phyloP scores from a whole-genome alignment of 2,329 filamentous ascomycete genomes.

The Hymenotorrendiella dingleyae region DNA sequence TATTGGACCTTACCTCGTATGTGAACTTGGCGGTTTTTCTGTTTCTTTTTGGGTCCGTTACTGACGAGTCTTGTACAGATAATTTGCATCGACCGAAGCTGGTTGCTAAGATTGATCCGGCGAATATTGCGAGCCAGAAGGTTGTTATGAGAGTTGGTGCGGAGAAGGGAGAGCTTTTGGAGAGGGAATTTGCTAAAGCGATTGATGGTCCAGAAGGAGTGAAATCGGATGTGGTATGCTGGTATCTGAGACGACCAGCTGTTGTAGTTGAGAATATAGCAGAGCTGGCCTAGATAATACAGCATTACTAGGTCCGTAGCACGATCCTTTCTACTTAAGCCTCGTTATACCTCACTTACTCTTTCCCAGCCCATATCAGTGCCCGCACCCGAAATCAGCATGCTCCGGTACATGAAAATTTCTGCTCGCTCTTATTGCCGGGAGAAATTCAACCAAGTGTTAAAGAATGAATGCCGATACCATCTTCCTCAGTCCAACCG shows the following conservation, averaged over 20 bases:
- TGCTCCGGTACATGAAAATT: no score
- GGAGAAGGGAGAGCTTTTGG: conserved; percentile 12
- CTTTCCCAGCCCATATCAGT: no score
- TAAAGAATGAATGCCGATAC: no score
- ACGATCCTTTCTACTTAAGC: no score
- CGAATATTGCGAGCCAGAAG: conserved; percentile 15
- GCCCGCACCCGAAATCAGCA: no score
- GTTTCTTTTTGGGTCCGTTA: not conserved
- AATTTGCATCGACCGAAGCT: conserved; percentile 9
- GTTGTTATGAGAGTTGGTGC: conserved; percentile 16
- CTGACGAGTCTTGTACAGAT: not conserved
- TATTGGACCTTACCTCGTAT: conserved; percentile 18
- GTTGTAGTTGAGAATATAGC: not conserved
- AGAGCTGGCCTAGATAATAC: not conserved
- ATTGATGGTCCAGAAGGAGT: conserved; percentile 2
- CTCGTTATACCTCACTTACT: no score
- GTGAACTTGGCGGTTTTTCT: conserved; percentile 2
- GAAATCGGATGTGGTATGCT: conserved; percentile 14
- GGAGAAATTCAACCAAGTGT: no score
- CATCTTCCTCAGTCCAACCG: no score
- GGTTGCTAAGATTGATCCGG: conserved; percentile 18
- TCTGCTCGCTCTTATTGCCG: no score
- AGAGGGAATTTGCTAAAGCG: conserved; percentile 4
- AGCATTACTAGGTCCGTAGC: not conserved
- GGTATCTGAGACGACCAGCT: conserved; percentile 20